Percentiles rank a stretch among this genome's conserved stretches.
phyloP scores from a whole-genome alignment of 75 land plant species.

The Cupressus sempervirens region DNA sequence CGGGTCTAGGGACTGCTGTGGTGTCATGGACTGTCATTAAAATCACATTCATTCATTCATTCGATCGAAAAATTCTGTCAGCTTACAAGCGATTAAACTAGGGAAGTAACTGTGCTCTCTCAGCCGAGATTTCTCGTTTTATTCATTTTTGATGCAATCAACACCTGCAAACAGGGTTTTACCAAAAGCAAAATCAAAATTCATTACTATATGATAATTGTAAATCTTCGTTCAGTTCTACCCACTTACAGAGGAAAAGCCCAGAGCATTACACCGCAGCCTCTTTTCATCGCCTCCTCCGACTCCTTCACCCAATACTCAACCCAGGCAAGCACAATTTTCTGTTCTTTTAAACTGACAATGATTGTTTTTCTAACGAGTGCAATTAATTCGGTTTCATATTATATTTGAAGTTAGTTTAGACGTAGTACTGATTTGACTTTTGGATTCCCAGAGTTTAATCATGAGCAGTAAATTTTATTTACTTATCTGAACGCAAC shows the following conservation, averaged over 20 bases:
- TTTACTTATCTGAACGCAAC: neutral
- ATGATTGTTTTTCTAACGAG: neutral
- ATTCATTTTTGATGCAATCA: no score
- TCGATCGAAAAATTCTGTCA: no score
- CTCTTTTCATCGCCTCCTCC: slow-evolving; percentile 71
- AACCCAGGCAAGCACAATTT: slow-evolving; percentile 23
- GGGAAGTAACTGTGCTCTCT: no score
- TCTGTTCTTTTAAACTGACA: neutral
- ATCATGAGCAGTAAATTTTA: neutral
- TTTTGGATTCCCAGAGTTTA: neutral
- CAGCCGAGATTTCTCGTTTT: no score
- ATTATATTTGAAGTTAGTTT: neutral
- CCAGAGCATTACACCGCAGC: slow-evolving; percentile 75
- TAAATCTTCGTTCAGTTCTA: slow-evolving; percentile 10
- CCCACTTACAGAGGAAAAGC: slow-evolving; percentile 70
- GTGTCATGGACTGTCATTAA: no score
- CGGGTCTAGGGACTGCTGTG: no score
- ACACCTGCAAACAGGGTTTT: no score
- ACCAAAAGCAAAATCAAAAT: no score
- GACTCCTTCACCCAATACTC: slow-evolving; percentile 11
- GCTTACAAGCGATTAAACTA: no score
- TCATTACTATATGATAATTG: no score
- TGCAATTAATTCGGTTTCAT: neutral
- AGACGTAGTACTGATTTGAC: neutral
- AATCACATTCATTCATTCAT: no score